A percentile compares a stretch with the other conserved stretches of the same genome.
phyloP scores from a whole-genome alignment of 2,329 filamentous ascomycete genomes.

The Fusarium mangiferae region DNA sequence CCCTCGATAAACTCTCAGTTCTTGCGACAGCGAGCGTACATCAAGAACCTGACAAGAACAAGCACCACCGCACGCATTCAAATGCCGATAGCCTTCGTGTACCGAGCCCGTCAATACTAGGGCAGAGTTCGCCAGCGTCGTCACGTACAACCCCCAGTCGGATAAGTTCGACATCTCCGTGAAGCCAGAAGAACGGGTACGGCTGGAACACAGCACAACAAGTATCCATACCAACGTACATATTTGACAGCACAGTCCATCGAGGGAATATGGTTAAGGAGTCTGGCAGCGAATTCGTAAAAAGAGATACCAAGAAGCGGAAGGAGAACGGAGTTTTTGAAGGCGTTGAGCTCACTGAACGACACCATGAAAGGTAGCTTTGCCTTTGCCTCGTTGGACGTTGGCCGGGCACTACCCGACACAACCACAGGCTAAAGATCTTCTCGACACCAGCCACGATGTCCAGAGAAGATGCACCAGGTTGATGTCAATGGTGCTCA shows the following conservation, averaged over 20 bases:
- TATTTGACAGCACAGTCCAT: constrained; percentile 18
- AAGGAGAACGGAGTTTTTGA: neutral
- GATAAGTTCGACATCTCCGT: constrained; percentile 38
- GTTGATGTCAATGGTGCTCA: neutral
- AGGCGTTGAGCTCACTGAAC: neutral
- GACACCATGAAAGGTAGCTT: neutral
- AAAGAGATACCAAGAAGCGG: neutral
- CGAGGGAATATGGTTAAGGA: neutral
- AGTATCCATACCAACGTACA: neutral
- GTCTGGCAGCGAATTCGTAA: neutral
- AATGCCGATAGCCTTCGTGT: constrained; percentile 39
- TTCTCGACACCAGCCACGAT: neutral
- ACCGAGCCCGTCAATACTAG: constrained; percentile 33
- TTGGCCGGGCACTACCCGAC: neutral
- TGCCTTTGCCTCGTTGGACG: neutral
- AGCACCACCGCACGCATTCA: constrained; percentile 35
- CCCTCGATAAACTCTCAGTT: constrained; percentile 52
- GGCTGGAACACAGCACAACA: constrained; percentile 29
- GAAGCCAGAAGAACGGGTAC: constrained; percentile 36
- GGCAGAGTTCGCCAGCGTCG: constrained; percentile 38
- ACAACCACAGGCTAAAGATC: neutral
- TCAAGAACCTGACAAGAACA: constrained; percentile 41
- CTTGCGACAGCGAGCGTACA: constrained; percentile 51
- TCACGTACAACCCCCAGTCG: constrained; percentile 38
- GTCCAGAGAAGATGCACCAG: neutral